Evolutionary conservation across 805 yeast genomes (phyloP).

Genomic region (Blastobotrys parvus): DNA sequence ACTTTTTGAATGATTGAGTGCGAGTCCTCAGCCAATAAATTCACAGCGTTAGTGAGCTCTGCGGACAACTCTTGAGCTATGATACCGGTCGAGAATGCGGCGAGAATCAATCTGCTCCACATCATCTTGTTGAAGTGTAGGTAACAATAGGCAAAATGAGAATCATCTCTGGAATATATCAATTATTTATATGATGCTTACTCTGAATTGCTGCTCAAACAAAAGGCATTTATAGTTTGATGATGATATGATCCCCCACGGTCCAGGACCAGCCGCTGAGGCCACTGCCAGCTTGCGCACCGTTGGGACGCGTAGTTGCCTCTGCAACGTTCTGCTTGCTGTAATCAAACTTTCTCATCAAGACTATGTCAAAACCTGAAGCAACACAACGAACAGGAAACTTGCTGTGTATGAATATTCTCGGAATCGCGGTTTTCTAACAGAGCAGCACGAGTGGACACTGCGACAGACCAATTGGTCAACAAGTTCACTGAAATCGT

Average conservation of each 20-base stretch:
- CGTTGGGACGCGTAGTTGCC: too few relatives aligned
- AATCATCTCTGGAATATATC: too few relatives aligned
- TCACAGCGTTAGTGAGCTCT: background rate
- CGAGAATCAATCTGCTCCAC: too few relatives aligned
- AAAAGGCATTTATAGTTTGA: constrained; percentile 17
- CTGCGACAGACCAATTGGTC: constrained; percentile 20
- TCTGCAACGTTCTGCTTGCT: too few relatives aligned
- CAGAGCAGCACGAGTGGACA: constrained; percentile 20
- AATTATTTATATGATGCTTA: too few relatives aligned
- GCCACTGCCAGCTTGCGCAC: background rate
- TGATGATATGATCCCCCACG: constrained; percentile 1
- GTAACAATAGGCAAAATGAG: too few relatives aligned
- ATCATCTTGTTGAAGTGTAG: too few relatives aligned
- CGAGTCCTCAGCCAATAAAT: background rate
- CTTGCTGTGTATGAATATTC: background rate
- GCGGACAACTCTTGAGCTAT: background rate
- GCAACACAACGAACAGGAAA: background rate
- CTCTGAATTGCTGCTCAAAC: too few relatives aligned
- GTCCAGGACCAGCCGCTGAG: background rate
- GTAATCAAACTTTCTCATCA: too few relatives aligned
- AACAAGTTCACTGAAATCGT: constrained; percentile 24
- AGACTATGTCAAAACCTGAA: background rate
- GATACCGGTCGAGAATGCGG: too few relatives aligned
- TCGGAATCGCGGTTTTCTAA: background rate
- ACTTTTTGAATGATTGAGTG: background rate